A percentile compares a stretch with the other conserved stretches of the same genome.
Conservation (phyloP, 805 yeast genomes). For the Metschnikowia kofuensis region DNA sequence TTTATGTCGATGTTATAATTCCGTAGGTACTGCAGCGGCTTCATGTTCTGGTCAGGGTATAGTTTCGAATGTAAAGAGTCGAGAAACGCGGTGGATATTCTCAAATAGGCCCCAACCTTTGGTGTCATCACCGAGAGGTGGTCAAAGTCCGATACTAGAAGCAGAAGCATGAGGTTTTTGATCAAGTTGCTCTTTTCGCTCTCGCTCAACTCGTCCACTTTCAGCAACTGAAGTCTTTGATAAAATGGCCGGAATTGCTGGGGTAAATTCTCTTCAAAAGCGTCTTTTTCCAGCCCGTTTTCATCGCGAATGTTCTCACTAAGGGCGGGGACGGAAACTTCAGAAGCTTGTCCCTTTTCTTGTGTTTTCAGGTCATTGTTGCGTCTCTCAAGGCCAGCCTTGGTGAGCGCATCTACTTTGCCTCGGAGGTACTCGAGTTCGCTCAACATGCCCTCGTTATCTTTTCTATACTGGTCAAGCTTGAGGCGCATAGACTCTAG, state of each 20-base stretch:
- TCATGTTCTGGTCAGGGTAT: constrained; percentile 19
- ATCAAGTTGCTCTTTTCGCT: constrained; percentile 29
- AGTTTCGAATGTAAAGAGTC: constrained; percentile 30
- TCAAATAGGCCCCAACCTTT: constrained; percentile 27
- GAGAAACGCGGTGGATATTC: constrained; percentile 25
- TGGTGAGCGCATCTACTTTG: constrained; percentile 4
- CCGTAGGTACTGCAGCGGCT: constrained; percentile 29
- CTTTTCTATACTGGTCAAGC: constrained; percentile 13
- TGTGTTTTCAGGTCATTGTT: no score
- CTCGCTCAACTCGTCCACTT: constrained; percentile 29
- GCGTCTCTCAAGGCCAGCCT: not conserved
- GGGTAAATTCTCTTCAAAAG: constrained; percentile 16
- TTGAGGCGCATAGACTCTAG: constrained; percentile 6
- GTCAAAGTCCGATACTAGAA: constrained; percentile 31
- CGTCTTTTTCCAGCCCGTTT: not conserved
- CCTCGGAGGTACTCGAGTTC: constrained; percentile 13
- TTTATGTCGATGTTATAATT: constrained; percentile 14
- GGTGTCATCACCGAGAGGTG: constrained; percentile 26
- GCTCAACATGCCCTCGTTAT: constrained; percentile 18
- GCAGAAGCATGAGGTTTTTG: constrained; percentile 33
- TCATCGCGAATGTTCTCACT: no score
- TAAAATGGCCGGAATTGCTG: constrained; percentile 25
- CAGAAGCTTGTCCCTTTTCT: no score
- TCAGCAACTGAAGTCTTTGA: constrained; percentile 23
- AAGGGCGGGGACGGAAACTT: no score